phyloP scores from a whole-genome alignment of 345 rosid species.

The Boechera stricta region DNA sequence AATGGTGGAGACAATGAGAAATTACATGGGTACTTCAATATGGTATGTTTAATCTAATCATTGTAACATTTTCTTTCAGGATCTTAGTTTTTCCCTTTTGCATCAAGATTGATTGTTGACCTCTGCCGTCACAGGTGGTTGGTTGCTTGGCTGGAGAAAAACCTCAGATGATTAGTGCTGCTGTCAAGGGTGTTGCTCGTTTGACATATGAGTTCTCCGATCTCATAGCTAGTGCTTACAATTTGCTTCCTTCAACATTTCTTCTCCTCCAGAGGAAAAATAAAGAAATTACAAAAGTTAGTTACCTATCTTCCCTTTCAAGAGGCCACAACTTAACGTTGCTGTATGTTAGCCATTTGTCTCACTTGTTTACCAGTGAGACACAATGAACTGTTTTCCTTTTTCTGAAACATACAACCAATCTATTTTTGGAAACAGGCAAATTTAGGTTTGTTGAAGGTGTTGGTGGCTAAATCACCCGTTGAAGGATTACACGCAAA shows the following conservation, averaged over 20 bases:
- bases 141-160: conserved; percentile 92
- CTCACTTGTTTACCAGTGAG: conserved; percentile 1
- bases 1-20: conserved; percentile 79
- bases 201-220: conserved; percentile 93
- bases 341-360: conserved; percentile 32
- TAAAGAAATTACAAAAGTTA: conserved; percentile 83
- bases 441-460: conserved; percentile 86
- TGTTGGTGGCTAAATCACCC: conserved; percentile 90
- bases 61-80: neutral
- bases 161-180: conserved; percentile 98
- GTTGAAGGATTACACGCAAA: conserved; percentile 77
- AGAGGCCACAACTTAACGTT: conserved; percentile 9
- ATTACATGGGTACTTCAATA: conserved; percentile 72
- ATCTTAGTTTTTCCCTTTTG: conserved; percentile 21
- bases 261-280: conserved; percentile 87
- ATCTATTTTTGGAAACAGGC: conserved; percentile 66
- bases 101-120: conserved; percentile 13
- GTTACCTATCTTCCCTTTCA: conserved; percentile 35
- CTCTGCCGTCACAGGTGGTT: conserved; percentile 66
- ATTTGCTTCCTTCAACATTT: conserved; percentile 86
- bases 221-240: conserved; percentile 77
- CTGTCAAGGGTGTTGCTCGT: conserved; percentile 93
- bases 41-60: conserved; percentile 56
- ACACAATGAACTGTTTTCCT: conserved; percentile 9
- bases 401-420: conserved; percentile 34